Evolutionary conservation across 1,284 basidiomycete genomes (phyloP), one percentile per base, ranked within the genome.

Genomic region (Coriolopsis trogii): DNA sequence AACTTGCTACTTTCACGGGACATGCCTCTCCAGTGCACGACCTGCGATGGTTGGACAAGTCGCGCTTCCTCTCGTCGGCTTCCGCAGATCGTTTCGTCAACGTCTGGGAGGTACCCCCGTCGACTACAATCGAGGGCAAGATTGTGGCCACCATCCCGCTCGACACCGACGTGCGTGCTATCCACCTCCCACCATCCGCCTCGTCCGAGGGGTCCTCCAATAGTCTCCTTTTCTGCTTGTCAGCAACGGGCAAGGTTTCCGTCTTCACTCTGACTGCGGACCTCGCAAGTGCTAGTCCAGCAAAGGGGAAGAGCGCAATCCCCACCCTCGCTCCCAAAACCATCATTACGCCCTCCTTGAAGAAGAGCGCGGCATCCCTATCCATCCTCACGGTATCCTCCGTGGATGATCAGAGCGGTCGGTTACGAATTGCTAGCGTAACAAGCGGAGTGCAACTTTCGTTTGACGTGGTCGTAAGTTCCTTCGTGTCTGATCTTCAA

Each of bases 41-140:
- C 29, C 59, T 85, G 6, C 70, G 73, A 46, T 87, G 84, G 83
- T 75, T 78, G 53, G 63, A 68, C 16, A 71, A 73, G 9, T 72
- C 68, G 24, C 76, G 73, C 24, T 90, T 93, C 67, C 70, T 89
- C 36, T 88, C 89, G 4, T 78, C 81, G 18, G 89, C 90, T 5
- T 84, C 89, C 61, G 80, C 79, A 25, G 91, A 93, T 69, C 81
- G 91, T 18, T 83, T 88, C 38, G 73, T 91, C n/a, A 87, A 84
- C 62, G 62, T 86, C 41, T 85, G 88, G 89, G 70, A 81, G 63
- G 59, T 80, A 53, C 59, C 59, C 13, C 38, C 51, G 10, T 33
- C 46, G n/a, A 44, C 70, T 46, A 71, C 73, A 49, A 55, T 69
- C 40, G 73, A 82, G 67, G 81, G 82, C 55, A 83, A 72, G 67